Percentiles rank a stretch among this genome's conserved stretches.
These are phyloP conservation scores for Sparassis latifolia DNA, from an alignment of 1,284 basidiomycete species.

Conservation along the genomic window DNA sequence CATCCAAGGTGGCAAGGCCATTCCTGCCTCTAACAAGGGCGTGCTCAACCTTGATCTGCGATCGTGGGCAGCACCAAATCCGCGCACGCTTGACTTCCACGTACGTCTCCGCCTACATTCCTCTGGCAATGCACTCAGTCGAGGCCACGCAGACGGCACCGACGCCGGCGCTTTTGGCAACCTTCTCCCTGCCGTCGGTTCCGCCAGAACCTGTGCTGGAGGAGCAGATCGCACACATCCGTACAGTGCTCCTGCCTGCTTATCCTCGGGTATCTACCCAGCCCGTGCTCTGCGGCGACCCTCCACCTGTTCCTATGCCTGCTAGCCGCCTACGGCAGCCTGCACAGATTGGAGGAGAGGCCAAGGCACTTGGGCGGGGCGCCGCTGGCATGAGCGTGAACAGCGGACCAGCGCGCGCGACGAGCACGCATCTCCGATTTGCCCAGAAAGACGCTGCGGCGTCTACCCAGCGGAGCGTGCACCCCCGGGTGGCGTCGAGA, in stretches of 20 bases:
- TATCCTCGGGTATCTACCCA: constrained; percentile 10
- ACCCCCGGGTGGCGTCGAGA: too few relatives aligned
- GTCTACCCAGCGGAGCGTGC: too few relatives aligned
- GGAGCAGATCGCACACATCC: constrained; percentile 18
- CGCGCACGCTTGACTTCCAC: constrained; percentile 5
- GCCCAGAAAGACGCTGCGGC: too few relatives aligned
- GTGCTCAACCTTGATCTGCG: too few relatives aligned
- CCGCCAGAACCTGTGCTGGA: constrained; percentile 12
- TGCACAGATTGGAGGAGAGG: background rate
- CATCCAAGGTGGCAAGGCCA: constrained; percentile 2
- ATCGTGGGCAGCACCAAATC: too few relatives aligned
- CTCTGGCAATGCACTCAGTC: background rate
- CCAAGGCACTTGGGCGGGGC: too few relatives aligned
- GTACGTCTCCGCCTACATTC: background rate
- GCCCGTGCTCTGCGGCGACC: constrained; percentile 2
- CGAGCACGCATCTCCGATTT: too few relatives aligned
- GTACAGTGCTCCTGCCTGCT: constrained; percentile 12
- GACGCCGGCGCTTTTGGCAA: background rate
- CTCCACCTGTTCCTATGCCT: background rate
- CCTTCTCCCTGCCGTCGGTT: constrained; percentile 4
- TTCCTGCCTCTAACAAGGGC: background rate
- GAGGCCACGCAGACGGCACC: background rate
- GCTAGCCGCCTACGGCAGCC: constrained; percentile 11
- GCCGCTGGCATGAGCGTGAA: too few relatives aligned
- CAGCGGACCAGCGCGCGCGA: too few relatives aligned